Evolutionary conservation across 1,284 basidiomycete genomes (phyloP).

Genomic region (Mycena citricolor): DNA sequence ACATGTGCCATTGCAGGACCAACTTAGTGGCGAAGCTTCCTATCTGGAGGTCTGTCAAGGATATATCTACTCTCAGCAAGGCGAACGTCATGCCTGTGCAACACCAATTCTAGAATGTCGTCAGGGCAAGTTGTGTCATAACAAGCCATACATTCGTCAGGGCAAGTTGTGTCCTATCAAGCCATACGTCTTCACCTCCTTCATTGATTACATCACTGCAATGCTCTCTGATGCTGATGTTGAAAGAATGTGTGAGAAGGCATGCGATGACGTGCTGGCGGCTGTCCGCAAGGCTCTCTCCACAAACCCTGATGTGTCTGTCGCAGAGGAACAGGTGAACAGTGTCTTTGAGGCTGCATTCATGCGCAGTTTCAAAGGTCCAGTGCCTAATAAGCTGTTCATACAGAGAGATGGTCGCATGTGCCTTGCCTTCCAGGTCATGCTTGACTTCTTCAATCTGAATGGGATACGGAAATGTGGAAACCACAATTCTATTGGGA

Average conservation of each 20-base stretch:
- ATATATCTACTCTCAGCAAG: slow-evolving; percentile 15
- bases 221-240: slow-evolving; percentile 7
- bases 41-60: slow-evolving; percentile 15
- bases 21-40: slow-evolving; percentile 13
- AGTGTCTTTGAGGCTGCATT: slow-evolving; percentile 10
- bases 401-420: slow-evolving; percentile 2
- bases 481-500: slow-evolving; percentile 21
- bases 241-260: slow-evolving; percentile 8
- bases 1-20: slow-evolving; percentile 13
- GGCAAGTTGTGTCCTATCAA: slow-evolving; percentile 11
- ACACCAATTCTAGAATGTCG: slow-evolving; percentile 14
- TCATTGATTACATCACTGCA: slow-evolving; percentile 6
- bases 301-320: slow-evolving; percentile 3
- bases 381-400: slow-evolving; percentile 8
- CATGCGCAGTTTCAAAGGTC: slow-evolving; percentile 6
- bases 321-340: neutral
- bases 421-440: slow-evolving; percentile 2
- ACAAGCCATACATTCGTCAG: too few species aligned
- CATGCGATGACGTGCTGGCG: slow-evolving; percentile 6
- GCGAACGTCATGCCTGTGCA: neutral
- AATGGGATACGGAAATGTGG: slow-evolving; percentile 10
- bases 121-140: too few species aligned
- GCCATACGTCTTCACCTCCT: slow-evolving; percentile 4
- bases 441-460: slow-evolving; percentile 14
- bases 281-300: slow-evolving; percentile 4